Conservation (phyloP, 2,329 filamentous ascomycete genomes). For the Sclerotinia sclerotiorum region DNA sequence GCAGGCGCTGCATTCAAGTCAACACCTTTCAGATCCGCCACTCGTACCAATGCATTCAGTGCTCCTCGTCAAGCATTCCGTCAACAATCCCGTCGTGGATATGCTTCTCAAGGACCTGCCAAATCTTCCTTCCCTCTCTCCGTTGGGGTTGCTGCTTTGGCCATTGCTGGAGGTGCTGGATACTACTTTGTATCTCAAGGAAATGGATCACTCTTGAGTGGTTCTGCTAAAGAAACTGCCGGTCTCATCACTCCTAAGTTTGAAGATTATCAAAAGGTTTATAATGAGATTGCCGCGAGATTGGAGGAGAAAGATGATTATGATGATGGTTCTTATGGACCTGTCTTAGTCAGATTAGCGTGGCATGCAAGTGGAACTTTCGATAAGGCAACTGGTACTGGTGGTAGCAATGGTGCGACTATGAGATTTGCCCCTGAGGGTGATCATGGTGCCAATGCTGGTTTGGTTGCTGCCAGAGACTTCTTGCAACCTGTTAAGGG, state of each 20-base stretch:
- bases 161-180: constrained; percentile 60
- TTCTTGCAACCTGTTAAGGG: constrained; percentile 91
- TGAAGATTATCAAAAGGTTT: constrained; percentile 93
- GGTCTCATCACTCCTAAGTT: constrained; percentile 68
- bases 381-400: constrained; percentile 82
- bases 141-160: constrained; percentile 58
- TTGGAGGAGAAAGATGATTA: constrained; percentile 92
- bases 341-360: constrained; percentile 83
- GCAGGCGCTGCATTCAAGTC: constrained; percentile 38
- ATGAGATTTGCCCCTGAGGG: constrained; percentile 93
- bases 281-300: constrained; percentile 76
- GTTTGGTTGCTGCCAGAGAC: constrained; percentile 79
- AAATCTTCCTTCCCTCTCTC: constrained; percentile 54
- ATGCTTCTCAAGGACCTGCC: constrained; percentile 70
- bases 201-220: constrained; percentile 42
- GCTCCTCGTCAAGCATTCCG: constrained; percentile 68
- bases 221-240: constrained; percentile 46
- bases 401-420: constrained; percentile 92
- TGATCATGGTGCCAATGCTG: constrained; percentile 91
- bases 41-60: constrained; percentile 57
- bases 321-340: constrained; percentile 94
- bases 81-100: constrained; percentile 73
- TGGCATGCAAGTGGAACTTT: constrained; percentile 96
- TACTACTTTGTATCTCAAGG: constrained; percentile 65
- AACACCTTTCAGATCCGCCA: constrained; percentile 52